Evolutionary conservation across 495 filamentous ascomycete species (phyloP), one percentile per base, ranked within the genome.

Genomic region (Chlorociboria aeruginascens): DNA sequence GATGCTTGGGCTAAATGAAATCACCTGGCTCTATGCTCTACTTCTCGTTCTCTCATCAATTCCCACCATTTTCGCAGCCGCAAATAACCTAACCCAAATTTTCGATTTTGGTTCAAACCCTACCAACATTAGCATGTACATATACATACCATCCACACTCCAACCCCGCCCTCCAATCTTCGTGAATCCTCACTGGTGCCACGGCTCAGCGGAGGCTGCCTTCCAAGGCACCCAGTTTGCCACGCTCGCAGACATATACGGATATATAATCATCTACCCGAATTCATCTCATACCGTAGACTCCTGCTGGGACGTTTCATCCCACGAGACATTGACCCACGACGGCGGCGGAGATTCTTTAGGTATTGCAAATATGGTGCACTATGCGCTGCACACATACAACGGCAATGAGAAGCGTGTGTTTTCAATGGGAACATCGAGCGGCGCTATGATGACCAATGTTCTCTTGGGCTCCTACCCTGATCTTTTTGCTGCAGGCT

Each of bases 291-390:
- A 38, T 7, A 12, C 13, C 56, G 48, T 51, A 11, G 70, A 65
- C 34, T 66, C 57, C 31, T 82, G 77, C 64, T 83, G 77, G 76
- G 79, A 83, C 49, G 74, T 80, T 35, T 70, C 69, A 20, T 76
- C 71, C 1, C 58, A 65, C 8, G 64, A 63, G 11, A 66, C 76
- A 2, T 63, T 81, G 7, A 74, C 69, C 28, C 76, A 76, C 55
- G 61, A 75, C 38, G 75, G 71, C n/a, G 75, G 76, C 7, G 72
- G 73, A 29, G 76, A 82, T 57, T 73, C 69, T 51, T 65, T 72
- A 37, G 69, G 70, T 16, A 80, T 84, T 43, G 72, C 67, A 41
- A 78, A 69, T 58, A 82, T 84, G 78, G 63, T 68, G 8, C 57
- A 60, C 34, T 74, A 64, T 57, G 65, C 68, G 0, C 61, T 70